These are phyloP conservation scores for Chaetomium cochliodes DNA, from an alignment of 495 filamentous ascomycete genomes.

Conservation along the genomic window DNA sequence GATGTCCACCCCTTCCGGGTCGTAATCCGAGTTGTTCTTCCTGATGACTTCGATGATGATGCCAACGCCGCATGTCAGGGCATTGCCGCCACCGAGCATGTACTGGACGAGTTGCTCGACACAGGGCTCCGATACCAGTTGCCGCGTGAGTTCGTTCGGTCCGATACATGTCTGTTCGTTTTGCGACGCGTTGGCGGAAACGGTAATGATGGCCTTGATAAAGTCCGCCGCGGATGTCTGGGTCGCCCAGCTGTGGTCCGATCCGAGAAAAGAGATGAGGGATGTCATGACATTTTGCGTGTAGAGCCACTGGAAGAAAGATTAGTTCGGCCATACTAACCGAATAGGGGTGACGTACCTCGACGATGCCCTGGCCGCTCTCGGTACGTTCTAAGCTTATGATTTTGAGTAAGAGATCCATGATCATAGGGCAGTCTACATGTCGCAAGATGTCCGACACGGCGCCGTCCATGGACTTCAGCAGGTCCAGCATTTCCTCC, in stretches of 20 bases:
- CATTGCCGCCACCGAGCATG: slow-evolving; percentile 93
- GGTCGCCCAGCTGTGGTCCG: slow-evolving; percentile 76
- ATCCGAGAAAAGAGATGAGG: slow-evolving; percentile 80
- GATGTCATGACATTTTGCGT: slow-evolving; percentile 84
- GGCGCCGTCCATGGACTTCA: slow-evolving; percentile 78
- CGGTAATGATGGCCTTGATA: slow-evolving; percentile 97
- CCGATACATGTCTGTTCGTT: slow-evolving; percentile 98
- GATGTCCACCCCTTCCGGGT: slow-evolving; percentile 80
- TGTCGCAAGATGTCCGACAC: slow-evolving; percentile 85
- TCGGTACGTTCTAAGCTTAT: slow-evolving; percentile 95
- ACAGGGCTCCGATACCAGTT: slow-evolving; percentile 87
- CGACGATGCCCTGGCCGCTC: slow-evolving; percentile 87
- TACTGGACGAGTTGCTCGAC: slow-evolving; percentile 77
- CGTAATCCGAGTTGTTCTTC: slow-evolving; percentile 99
- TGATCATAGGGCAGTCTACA: slow-evolving; percentile 96
- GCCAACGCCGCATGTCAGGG: slow-evolving; percentile 92
- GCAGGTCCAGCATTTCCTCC: slow-evolving; percentile 86
- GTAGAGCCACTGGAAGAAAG: slow-evolving; percentile 74
- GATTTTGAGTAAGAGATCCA: slow-evolving; percentile 96
- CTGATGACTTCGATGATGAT: slow-evolving; percentile 98
- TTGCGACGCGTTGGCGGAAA: slow-evolving; percentile 96
- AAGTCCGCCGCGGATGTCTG: slow-evolving; percentile 98
- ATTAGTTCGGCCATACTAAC: slow-evolving; percentile 5
- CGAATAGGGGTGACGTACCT: slow-evolving; percentile 58
- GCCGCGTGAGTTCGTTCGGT: slow-evolving; percentile 91